These are phyloP conservation scores for Ulmus americana DNA, from an alignment of 331 rosid species.

Conservation along the genomic window DNA sequence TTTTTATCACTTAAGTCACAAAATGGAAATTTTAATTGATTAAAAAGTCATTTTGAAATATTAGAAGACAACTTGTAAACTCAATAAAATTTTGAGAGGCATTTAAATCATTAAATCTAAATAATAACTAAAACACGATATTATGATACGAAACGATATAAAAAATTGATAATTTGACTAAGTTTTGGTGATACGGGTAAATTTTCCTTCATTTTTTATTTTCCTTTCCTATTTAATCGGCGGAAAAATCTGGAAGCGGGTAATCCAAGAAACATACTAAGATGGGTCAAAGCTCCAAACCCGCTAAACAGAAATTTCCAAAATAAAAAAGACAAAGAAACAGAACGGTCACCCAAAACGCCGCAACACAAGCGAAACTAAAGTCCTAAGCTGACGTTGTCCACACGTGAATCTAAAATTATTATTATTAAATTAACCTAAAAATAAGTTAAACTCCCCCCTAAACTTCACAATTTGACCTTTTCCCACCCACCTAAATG, in stretches of 20 bases:
- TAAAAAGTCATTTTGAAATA: no score
- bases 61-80: no score
- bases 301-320: background rate
- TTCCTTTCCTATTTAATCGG: no score
- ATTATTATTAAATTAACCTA: background rate
- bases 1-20: no score
- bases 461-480: constrained; percentile 9
- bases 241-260: background rate
- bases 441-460: background rate
- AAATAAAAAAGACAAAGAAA: constrained; percentile 15
- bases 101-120: no score
- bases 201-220: no score
- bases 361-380: constrained; percentile 52
- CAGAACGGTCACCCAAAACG: constrained; percentile 60
- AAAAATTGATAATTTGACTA: no score
- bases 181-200: no score
- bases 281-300: constrained; percentile 10
- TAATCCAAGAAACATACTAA: background rate
- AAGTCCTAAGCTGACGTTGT: constrained; percentile 31
- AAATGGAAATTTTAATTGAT: no score
- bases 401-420: constrained; percentile 60
- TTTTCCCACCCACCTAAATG: background rate
- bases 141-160: no score
- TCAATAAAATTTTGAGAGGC: no score
- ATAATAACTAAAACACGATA: no score